Conservation (phyloP, 2,329 filamentous ascomycete species). For the Raffaelea deltoideospora region DNA sequence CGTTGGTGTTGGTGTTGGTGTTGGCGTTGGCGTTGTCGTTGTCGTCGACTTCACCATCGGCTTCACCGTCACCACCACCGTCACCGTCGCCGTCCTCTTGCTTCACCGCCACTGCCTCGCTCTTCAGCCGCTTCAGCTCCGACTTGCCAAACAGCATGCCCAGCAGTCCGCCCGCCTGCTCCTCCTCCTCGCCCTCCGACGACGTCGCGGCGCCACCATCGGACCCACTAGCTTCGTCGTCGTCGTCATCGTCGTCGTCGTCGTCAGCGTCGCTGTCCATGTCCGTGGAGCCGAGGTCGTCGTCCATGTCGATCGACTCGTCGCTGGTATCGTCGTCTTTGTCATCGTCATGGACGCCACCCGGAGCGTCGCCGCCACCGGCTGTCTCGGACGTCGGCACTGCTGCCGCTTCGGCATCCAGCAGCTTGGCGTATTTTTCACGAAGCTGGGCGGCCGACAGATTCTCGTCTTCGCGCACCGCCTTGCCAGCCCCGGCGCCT, state of each 20-base stretch:
- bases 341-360: constrained; percentile 12
- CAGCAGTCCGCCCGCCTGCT: constrained; percentile 31
- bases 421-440: constrained; percentile 49
- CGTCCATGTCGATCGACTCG: constrained; percentile 55
- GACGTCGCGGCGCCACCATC: constrained; percentile 27
- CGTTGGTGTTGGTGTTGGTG: too few species aligned
- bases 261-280: constrained; percentile 25
- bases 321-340: constrained; percentile 37
- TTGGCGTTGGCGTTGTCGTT: too few species aligned
- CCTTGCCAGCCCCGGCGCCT: constrained; percentile 36
- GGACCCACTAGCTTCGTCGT: constrained; percentile 28
- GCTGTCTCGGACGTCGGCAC: constrained; percentile 11
- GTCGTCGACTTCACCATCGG: too few species aligned
- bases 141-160: constrained; percentile 45
- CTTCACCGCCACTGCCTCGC: constrained; percentile 17
- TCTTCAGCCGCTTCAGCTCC: constrained; percentile 37
- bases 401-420: constrained; percentile 11
- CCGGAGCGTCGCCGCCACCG: constrained; percentile 16
- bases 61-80: constrained; percentile 13
- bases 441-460: constrained; percentile 55
- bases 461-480: constrained; percentile 41
- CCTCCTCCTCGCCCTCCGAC: constrained; percentile 22
- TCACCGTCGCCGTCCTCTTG: constrained; percentile 16
- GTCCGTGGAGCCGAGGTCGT: constrained; percentile 46
- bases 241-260: constrained; percentile 24